phyloP scores from a whole-genome alignment of 1,139 yeast genomes.

The Magnusiomyces starmeri region DNA sequence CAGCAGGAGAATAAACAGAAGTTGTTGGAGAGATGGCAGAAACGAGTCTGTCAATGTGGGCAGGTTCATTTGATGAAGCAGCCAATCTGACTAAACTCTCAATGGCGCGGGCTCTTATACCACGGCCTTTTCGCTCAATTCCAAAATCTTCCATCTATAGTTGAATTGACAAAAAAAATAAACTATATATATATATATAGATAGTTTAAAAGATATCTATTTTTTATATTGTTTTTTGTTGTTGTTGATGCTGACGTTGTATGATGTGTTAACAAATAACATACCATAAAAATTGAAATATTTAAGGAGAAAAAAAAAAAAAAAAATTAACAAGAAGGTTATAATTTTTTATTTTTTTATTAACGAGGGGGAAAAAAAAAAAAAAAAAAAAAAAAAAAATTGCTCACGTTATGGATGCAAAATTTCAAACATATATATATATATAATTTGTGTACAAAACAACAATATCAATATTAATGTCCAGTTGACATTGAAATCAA shows the following conservation, averaged over 20 bases:
- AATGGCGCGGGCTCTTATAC: slow-evolving; percentile 54
- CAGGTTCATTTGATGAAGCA: slow-evolving; percentile 22
- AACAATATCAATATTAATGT: too few species aligned
- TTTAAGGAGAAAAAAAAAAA: neutral
- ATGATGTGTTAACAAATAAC: too few species aligned
- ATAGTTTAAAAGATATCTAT: too few species aligned
- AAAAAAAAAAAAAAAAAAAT: neutral
- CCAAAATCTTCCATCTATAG: slow-evolving; percentile 29
- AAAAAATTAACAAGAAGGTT: neutral
- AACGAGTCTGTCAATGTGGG: slow-evolving; percentile 22
- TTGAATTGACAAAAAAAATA: too few species aligned
- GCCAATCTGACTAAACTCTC: slow-evolving; percentile 42
- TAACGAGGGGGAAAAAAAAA: neutral
- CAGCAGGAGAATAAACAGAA: slow-evolving; percentile 16
- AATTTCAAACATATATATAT: too few species aligned
- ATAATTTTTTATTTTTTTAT: neutral
- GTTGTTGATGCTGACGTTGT: too few species aligned
- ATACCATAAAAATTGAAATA: too few species aligned
- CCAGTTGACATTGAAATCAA: too few species aligned
- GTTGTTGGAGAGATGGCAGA: slow-evolving; percentile 16
- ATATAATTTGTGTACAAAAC: too few species aligned
- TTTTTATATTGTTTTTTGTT: too few species aligned
- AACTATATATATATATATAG: neutral
- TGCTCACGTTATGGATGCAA: too few species aligned
- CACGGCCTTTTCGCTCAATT: slow-evolving; percentile 26